phyloP scores from a whole-genome alignment of 2,329 filamentous ascomycete genomes.

The Didymella lethalis region DNA sequence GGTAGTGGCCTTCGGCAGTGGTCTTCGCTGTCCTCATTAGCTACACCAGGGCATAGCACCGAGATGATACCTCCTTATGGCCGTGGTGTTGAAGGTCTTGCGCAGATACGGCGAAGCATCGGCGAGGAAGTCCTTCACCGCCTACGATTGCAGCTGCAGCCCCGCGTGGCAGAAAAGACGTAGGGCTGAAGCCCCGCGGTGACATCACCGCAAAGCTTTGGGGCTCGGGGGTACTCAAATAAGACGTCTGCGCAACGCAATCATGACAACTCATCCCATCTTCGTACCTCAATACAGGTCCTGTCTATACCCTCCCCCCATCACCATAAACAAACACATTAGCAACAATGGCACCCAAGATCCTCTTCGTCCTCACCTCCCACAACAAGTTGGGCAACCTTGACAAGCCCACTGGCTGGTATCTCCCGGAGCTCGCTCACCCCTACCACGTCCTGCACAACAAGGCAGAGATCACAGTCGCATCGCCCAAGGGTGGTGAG shows the following conservation, averaged over 20 bases:
- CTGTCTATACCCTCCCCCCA: not conserved
- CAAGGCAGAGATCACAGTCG: slow-evolving; percentile 51
- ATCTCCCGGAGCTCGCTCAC: slow-evolving; percentile 57
- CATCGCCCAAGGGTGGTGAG: slow-evolving; percentile 51
- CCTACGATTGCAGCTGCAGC: not conserved
- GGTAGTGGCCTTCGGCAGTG: not conserved
- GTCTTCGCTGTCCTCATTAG: slow-evolving; percentile 2
- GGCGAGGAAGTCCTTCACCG: not conserved
- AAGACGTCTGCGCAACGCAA: not conserved
- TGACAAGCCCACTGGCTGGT: slow-evolving; percentile 71
- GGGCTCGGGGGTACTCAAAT: slow-evolving; percentile 3
- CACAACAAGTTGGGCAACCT: slow-evolving; percentile 57
- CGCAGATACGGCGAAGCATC: not conserved
- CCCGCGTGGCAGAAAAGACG: not conserved
- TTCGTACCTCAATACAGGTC: not conserved
- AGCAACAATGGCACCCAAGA: slow-evolving; percentile 55
- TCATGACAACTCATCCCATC: not conserved
- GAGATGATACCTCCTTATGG: not conserved
- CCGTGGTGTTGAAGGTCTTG: not conserved
- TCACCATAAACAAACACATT: not conserved
- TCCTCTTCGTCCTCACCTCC: slow-evolving; percentile 76
- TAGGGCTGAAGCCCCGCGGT: slow-evolving; percentile 15
- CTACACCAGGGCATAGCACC: slow-evolving; percentile 1
- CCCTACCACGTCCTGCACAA: slow-evolving; percentile 51
- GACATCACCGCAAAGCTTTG: not conserved